These are phyloP conservation scores for Termitomyces sp. DNA, from an alignment of 768 basidiomycete genomes.

Conservation along the genomic window DNA sequence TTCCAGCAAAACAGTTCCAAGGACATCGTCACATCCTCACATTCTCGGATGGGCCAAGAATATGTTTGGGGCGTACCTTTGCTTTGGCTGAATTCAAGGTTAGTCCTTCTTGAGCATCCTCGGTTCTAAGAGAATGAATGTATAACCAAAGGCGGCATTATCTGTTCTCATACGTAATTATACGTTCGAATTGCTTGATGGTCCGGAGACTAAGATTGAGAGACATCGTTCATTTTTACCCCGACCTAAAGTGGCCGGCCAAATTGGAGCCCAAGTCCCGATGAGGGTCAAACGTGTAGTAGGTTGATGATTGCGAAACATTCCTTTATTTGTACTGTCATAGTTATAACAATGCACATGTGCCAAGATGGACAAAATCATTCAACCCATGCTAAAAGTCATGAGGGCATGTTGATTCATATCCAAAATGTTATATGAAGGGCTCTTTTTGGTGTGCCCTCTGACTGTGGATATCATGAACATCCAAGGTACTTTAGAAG, in stretches of 20 bases:
- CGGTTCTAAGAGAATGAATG: neutral
- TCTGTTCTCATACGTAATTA: conserved; percentile 39
- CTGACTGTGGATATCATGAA: too few relatives aligned
- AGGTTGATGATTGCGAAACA: neutral
- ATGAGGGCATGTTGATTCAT: too few relatives aligned
- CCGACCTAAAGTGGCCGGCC: conserved; percentile 32
- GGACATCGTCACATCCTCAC: conserved; percentile 47
- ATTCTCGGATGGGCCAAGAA: conserved; percentile 46
- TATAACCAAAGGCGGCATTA: conserved; percentile 29
- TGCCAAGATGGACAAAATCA: too few relatives aligned
- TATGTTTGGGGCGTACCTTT: conserved; percentile 43
- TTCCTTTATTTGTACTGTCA: too few relatives aligned
- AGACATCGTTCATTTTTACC: conserved; percentile 29
- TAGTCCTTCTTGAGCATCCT: neutral
- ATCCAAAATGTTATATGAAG: too few relatives aligned
- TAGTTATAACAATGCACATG: too few relatives aligned
- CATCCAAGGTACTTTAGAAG: too few relatives aligned
- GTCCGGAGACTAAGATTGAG: conserved; percentile 31
- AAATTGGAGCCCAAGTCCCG: conserved; percentile 26
- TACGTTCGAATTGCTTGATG: conserved; percentile 33
- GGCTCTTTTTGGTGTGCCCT: too few relatives aligned
- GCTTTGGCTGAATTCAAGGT: conserved; percentile 42
- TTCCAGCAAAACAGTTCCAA: conserved; percentile 32
- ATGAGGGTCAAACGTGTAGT: conserved; percentile 27
- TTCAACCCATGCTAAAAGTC: too few relatives aligned